Evolutionary conservation across 2,329 filamentous ascomycete genomes (phyloP).

Genomic region (Beauveria brongniartii): DNA sequence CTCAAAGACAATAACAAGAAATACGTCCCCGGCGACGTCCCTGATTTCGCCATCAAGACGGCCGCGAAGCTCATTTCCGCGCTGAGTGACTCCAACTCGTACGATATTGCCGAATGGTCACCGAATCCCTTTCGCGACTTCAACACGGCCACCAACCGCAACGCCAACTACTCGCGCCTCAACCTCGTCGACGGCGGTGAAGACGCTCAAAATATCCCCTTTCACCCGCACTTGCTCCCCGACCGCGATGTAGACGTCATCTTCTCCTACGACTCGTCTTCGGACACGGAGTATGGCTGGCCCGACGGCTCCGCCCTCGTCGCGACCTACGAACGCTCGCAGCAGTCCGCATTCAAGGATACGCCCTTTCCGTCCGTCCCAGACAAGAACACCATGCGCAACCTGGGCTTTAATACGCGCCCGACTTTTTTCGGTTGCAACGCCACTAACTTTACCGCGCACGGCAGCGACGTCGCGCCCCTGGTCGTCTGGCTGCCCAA

Average conservation of each 20-base stretch:
- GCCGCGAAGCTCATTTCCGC: slow-evolving; percentile 42
- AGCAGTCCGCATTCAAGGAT: slow-evolving; percentile 43
- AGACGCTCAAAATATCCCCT: slow-evolving; percentile 70
- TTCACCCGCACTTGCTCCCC: slow-evolving; percentile 70
- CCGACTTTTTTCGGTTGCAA: slow-evolving; percentile 80
- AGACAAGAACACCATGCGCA: slow-evolving; percentile 65
- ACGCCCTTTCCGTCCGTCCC: slow-evolving; percentile 67
- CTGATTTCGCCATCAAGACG: slow-evolving; percentile 41
- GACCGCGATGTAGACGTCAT: slow-evolving; percentile 68
- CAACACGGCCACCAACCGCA: slow-evolving; percentile 50
- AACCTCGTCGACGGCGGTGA: slow-evolving; percentile 73
- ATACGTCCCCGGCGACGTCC: slow-evolving; percentile 28
- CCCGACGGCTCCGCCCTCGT: slow-evolving; percentile 70
- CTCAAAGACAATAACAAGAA: slow-evolving; percentile 31
- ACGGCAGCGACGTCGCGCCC: slow-evolving; percentile 38
- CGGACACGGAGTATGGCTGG: slow-evolving; percentile 61
- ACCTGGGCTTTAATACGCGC: slow-evolving; percentile 62
- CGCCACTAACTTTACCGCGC: slow-evolving; percentile 39
- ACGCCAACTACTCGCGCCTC: slow-evolving; percentile 44
- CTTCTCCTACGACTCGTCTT: slow-evolving; percentile 71
- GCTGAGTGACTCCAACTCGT: slow-evolving; percentile 45
- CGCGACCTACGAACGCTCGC: slow-evolving; percentile 63
- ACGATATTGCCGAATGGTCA: slow-evolving; percentile 63
- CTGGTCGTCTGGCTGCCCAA: slow-evolving; percentile 80
- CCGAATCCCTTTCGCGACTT: slow-evolving; percentile 71